Evolutionary conservation across 2,329 filamentous ascomycete genomes (phyloP), one percentile per base, ranked within the genome.

Genomic region (Verticillium isaacii): DNA sequence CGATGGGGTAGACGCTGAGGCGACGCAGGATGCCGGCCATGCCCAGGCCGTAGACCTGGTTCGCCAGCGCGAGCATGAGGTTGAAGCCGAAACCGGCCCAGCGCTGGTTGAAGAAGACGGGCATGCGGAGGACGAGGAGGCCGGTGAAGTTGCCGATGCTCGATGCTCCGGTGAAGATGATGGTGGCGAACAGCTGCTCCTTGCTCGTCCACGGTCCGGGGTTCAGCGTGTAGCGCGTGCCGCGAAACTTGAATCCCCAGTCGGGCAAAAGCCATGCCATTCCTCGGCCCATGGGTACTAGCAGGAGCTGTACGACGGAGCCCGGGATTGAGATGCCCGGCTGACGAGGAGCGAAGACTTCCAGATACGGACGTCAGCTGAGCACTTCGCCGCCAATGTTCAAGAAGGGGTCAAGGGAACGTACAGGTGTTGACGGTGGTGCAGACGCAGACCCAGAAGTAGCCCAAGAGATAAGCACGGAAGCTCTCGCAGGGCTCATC

Each of bases 241-340:
- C 70, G 37, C 73, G 73, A 5, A 82, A 59, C 0, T 73, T 77
- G 61, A 83, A 62, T 4, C 78, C 76, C 72, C 77, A 80, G 59
- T 78, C 75, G 0, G 82, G 82, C 0, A 84, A 66, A 15, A 73
- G 64, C 50, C 66, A 75, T 14, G 79, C 79, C 37, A 82, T 71
- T 8, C 70, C 52, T 77, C 77, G 5, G 77, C 82, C 23, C 79
- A 74, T 0, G 82, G 82, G 19, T 4, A 73, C 82, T 0, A 82
- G 72, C 3, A 82, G 70, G 52, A 82, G 77, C 68, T 82, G 80
- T 58, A 77, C 75, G 6, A 78, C 76, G 9, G 71, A 70, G 7
- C 73, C 70, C 59, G 67, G 69, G 7, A 77, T 63, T 45, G 65
- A 71, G 73, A 19, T 57, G 7, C n/a, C n/a, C 7, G 17, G 29